Conservation (phyloP, 2,329 filamentous ascomycete species). For the Shiraia bambusicola region DNA sequence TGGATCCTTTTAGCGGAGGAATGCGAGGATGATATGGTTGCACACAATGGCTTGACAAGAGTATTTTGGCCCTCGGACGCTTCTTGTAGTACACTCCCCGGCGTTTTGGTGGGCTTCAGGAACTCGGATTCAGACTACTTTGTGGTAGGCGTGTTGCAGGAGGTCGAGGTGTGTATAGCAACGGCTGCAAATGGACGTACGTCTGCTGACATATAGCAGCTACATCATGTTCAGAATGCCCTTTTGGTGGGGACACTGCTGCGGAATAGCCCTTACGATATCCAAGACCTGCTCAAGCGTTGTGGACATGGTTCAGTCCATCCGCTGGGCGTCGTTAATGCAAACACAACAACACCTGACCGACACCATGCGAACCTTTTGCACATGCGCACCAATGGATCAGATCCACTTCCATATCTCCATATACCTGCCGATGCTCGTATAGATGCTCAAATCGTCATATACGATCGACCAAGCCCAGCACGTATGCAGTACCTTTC, state of each 20-base stretch:
- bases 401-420: constrained; percentile 66
- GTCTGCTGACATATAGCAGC: constrained; percentile 9
- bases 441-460: constrained; percentile 79
- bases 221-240: constrained; percentile 73
- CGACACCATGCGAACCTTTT: constrained; percentile 68
- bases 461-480: constrained; percentile 84
- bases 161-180: constrained; percentile 70
- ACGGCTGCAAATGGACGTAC: neutral
- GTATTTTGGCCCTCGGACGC: constrained; percentile 97
- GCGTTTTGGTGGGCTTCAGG: constrained; percentile 91
- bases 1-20: constrained; percentile 77
- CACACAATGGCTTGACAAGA: constrained; percentile 84
- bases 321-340: constrained; percentile 82
- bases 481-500: constrained; percentile 96
- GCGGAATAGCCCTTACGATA: constrained; percentile 76
- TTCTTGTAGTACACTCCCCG: constrained; percentile 69
- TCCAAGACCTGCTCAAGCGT: constrained; percentile 77
- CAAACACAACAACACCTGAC: constrained; percentile 48
- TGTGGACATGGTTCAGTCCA: constrained; percentile 83
- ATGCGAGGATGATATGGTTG: constrained; percentile 64
- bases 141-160: constrained; percentile 84
- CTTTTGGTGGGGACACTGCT: constrained; percentile 81
- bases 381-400: constrained; percentile 57
- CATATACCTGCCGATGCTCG: constrained; percentile 65
- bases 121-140: constrained; percentile 91